Conservation (phyloP, 257 asterid genomes). For the Voacanga thouarsii region DNA sequence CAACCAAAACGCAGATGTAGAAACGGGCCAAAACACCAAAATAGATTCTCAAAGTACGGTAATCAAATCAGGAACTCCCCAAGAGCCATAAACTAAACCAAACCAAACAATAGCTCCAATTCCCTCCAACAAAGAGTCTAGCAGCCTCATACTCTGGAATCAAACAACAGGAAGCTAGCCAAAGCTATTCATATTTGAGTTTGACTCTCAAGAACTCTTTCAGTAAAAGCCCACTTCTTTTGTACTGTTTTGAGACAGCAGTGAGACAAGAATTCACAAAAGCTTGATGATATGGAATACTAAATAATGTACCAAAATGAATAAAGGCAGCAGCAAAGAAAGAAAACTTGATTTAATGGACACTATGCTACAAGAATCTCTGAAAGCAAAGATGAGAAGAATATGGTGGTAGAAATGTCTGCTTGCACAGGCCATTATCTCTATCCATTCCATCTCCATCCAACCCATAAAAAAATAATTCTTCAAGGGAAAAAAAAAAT, state of each 20-base stretch:
- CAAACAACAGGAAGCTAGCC: constrained; percentile 24
- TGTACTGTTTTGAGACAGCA: constrained; percentile 13
- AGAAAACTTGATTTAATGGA: constrained; percentile 43
- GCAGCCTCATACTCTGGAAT: constrained; percentile 17
- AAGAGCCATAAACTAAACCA: neutral
- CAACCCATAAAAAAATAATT: constrained; percentile 29
- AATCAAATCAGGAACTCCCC: constrained; percentile 34
- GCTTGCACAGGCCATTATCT: constrained; percentile 82
- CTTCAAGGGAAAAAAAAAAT: constrained; percentile 17
- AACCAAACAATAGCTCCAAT: constrained; percentile 8
- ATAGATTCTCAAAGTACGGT: constrained; percentile 37
- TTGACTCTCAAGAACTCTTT: constrained; percentile 36
- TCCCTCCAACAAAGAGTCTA: constrained; percentile 25
- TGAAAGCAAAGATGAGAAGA: constrained; percentile 70
- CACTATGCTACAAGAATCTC: constrained; percentile 70
- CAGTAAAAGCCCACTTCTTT: constrained; percentile 26
- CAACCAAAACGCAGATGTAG: constrained; percentile 40
- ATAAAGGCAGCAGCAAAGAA: constrained; percentile 21
- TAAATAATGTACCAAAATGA: constrained; percentile 44
- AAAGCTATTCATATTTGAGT: constrained; percentile 23
- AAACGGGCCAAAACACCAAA: constrained; percentile 42
- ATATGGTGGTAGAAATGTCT: constrained; percentile 84
- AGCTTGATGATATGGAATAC: constrained; percentile 34
- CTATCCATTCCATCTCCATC: constrained; percentile 52
- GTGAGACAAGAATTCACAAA: constrained; percentile 28